These are phyloP conservation scores for Tulasnella sp. DNA, from an alignment of 768 basidiomycete species.

Conservation along the genomic window DNA sequence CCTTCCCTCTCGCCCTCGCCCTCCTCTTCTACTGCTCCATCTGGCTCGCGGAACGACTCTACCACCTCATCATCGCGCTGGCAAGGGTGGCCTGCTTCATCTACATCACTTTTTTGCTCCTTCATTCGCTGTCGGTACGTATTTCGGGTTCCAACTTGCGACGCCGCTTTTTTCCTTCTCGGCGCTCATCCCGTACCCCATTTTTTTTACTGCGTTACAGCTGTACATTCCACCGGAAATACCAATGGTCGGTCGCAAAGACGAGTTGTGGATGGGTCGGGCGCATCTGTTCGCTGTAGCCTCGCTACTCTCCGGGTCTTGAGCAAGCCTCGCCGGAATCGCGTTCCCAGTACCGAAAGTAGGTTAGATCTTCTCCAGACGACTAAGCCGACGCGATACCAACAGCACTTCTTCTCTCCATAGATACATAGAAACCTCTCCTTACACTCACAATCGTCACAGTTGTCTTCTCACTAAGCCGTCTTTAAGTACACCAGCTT, in stretches of 20 bases:
- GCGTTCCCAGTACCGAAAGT: background rate
- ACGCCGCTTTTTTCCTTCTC: too few species aligned
- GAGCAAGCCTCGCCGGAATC: background rate
- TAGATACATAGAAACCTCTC: too few species aligned
- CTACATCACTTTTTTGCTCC: background rate
- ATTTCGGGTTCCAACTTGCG: background rate
- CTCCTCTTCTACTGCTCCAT: constrained; percentile 7
- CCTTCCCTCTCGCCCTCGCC: constrained; percentile 4
- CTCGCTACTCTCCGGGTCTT: background rate
- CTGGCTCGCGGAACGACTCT: constrained; percentile 20
- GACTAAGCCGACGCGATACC: too few species aligned
- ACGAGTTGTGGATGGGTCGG: constrained; percentile 1
- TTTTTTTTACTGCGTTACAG: background rate
- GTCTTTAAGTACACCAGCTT: too few species aligned
- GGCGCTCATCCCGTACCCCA: too few species aligned
- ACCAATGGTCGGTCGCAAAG: constrained; percentile 2
- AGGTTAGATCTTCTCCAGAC: background rate
- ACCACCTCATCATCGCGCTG: constrained; percentile 22
- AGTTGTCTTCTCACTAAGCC: too few species aligned
- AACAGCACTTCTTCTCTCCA: too few species aligned
- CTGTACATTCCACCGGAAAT: constrained; percentile 18
- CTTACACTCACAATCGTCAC: too few species aligned
- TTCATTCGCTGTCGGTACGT: constrained; percentile 23
- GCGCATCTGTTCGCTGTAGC: background rate
- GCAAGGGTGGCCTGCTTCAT: background rate